phyloP scores from a whole-genome alignment of 306 rosid species.

The Pyrus communis region DNA sequence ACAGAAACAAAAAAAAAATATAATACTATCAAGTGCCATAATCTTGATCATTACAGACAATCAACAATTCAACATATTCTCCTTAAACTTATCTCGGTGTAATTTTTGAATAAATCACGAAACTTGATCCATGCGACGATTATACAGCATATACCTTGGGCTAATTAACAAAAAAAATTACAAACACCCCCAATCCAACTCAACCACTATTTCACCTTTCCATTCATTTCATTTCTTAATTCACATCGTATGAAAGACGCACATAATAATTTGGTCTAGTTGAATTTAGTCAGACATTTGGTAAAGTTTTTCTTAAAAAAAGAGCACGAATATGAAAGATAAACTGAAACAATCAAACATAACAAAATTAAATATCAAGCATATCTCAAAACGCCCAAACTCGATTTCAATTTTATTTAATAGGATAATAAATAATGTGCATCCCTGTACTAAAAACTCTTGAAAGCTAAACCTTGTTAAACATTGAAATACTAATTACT shows the following conservation, averaged over 20 bases:
- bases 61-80: not conserved
- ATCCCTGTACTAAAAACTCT: not conserved
- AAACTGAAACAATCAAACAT: not conserved
- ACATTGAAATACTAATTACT: slow-evolving; percentile 2
- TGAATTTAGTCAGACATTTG: too few species aligned
- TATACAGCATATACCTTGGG: not conserved
- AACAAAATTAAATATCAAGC: not conserved
- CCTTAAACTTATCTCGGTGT: not conserved
- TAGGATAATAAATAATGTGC: not conserved
- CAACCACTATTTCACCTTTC: too few species aligned
- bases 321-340: not conserved
- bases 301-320: too few species aligned
- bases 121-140: not conserved
- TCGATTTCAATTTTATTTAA: not conserved
- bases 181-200: too few species aligned
- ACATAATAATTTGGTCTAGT: too few species aligned
- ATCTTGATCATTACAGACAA: not conserved
- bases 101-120: not conserved
- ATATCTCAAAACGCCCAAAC: not conserved
- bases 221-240: too few species aligned
- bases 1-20: not conserved
- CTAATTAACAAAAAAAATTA: too few species aligned
- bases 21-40: not conserved
- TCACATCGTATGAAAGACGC: too few species aligned
- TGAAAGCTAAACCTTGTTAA: not conserved